phyloP scores from a whole-genome alignment of 345 rosid genomes.

The Orychophragmus violaceus region DNA sequence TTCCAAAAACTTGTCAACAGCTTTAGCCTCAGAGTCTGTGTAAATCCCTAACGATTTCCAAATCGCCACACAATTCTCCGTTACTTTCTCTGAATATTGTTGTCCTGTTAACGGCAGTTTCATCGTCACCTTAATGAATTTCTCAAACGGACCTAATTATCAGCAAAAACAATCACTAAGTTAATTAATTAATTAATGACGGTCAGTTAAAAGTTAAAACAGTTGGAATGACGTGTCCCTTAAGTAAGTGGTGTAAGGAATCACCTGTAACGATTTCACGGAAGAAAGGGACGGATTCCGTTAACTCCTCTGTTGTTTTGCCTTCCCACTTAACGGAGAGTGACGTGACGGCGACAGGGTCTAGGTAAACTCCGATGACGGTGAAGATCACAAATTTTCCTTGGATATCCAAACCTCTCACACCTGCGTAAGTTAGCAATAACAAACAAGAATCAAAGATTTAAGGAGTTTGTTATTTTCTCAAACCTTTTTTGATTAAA shows the following conservation, averaged over 20 bases:
- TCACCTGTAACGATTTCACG: constrained; percentile 80
- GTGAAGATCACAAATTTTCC: constrained; percentile 78
- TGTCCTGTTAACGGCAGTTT: constrained; percentile 58
- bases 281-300: constrained; percentile 61
- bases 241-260: neutral
- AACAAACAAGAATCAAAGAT: neutral
- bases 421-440: constrained; percentile 43
- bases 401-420: constrained; percentile 61
- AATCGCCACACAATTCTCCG: constrained; percentile 60
- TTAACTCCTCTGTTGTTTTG: constrained; percentile 45
- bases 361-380: constrained; percentile 73
- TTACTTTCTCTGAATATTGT: constrained; percentile 68
- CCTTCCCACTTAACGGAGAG: constrained; percentile 71
- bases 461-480: too few relatives aligned
- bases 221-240: neutral
- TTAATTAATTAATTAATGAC: neutral
- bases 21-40: constrained; percentile 72
- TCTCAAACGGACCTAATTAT: constrained; percentile 51
- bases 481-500: too few relatives aligned
- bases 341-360: constrained; percentile 41
- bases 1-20: constrained; percentile 47
- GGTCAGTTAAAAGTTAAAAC: neutral
- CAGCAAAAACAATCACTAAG: neutral
- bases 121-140: constrained; percentile 54
- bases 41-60: constrained; percentile 74